These are phyloP conservation scores for Magnolia changhungtana DNA, from an alignment of 164 flowering plant genomes.

Conservation along the genomic window DNA sequence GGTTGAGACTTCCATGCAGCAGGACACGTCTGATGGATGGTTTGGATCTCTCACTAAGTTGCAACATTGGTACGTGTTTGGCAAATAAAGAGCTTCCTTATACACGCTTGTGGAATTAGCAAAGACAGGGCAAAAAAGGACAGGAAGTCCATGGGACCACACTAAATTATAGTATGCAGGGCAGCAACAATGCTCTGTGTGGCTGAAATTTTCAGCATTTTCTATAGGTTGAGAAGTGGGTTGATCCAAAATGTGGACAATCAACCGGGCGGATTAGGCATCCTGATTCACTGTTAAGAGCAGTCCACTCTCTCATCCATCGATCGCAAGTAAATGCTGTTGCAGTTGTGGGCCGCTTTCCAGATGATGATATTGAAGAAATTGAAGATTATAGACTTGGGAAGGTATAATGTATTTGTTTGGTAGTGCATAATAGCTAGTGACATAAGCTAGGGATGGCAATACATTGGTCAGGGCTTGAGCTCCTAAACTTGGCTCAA, in stretches of 20 bases:
- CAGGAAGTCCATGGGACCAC: too few species aligned
- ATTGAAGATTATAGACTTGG: conserved; percentile 73
- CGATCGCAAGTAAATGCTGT: conserved; percentile 59
- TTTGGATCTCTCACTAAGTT: too few species aligned
- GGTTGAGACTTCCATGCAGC: too few species aligned
- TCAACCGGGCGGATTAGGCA: conserved; percentile 79
- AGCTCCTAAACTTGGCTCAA: too few species aligned
- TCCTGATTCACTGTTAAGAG: conserved; percentile 71
- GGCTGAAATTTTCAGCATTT: background rate
- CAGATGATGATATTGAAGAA: conserved; percentile 71
- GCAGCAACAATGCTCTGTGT: background rate
- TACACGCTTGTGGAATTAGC: too few species aligned
- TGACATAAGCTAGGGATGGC: too few species aligned
- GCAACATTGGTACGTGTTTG: too few species aligned
- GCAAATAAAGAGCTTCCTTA: too few species aligned
- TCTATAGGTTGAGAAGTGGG: conserved; percentile 76
- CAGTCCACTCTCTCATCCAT: conserved; percentile 47
- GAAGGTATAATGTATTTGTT: conserved; percentile 31
- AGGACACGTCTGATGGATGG: too few species aligned
- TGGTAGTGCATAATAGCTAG: background rate
- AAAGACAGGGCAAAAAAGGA: too few species aligned
- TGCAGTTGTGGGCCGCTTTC: conserved; percentile 89
- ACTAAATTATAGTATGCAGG: background rate
- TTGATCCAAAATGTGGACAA: conserved; percentile 66
- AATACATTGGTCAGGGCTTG: too few species aligned